Percentiles rank a stretch among this genome's conserved stretches.
Evolutionary conservation across 2,329 filamentous ascomycete species (phyloP).

Genomic region (Exophiala sideris): DNA sequence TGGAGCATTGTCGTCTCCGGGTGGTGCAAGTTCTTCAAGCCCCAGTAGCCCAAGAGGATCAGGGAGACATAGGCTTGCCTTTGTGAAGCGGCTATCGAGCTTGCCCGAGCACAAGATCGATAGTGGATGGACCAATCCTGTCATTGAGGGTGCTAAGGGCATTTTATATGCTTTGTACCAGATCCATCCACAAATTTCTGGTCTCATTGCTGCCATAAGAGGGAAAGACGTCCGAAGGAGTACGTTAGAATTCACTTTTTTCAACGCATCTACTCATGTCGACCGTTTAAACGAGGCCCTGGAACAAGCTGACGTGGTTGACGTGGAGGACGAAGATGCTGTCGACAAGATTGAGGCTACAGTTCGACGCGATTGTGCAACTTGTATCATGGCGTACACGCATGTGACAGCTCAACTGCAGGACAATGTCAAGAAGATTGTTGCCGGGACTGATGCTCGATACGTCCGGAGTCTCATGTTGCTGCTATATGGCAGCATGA

Average conservation of each 20-base stretch:
- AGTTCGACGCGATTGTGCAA: slow-evolving; percentile 47
- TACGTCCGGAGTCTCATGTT: slow-evolving; percentile 59
- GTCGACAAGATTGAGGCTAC: slow-evolving; percentile 38
- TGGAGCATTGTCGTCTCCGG: slow-evolving; percentile 31
- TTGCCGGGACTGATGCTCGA: slow-evolving; percentile 54
- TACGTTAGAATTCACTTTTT: slow-evolving; percentile 54
- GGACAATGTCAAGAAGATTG: slow-evolving; percentile 48
- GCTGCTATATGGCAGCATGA: slow-evolving; percentile 55
- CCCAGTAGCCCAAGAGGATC: slow-evolving; percentile 44
- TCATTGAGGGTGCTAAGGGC: slow-evolving; percentile 55
- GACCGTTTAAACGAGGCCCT: slow-evolving; percentile 56
- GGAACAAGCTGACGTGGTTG: slow-evolving; percentile 47
- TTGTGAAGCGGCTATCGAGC: slow-evolving; percentile 54
- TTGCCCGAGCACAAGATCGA: slow-evolving; percentile 55
- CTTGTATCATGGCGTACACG: slow-evolving; percentile 49
- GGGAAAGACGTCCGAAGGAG: slow-evolving; percentile 45
- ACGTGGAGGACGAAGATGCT: slow-evolving; percentile 50
- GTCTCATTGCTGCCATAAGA: slow-evolving; percentile 47
- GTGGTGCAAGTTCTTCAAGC: slow-evolving; percentile 39
- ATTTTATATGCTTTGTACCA: slow-evolving; percentile 56
- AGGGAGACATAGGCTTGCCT: slow-evolving; percentile 40
- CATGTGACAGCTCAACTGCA: slow-evolving; percentile 50
- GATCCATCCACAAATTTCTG: slow-evolving; percentile 46
- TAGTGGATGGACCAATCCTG: slow-evolving; percentile 45
- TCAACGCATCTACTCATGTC: slow-evolving; percentile 55